Evolutionary conservation across 108 stramenopile genomes (phyloP), one percentile per base, ranked within the genome.

Genomic region (Cyclotella cryptica): DNA sequence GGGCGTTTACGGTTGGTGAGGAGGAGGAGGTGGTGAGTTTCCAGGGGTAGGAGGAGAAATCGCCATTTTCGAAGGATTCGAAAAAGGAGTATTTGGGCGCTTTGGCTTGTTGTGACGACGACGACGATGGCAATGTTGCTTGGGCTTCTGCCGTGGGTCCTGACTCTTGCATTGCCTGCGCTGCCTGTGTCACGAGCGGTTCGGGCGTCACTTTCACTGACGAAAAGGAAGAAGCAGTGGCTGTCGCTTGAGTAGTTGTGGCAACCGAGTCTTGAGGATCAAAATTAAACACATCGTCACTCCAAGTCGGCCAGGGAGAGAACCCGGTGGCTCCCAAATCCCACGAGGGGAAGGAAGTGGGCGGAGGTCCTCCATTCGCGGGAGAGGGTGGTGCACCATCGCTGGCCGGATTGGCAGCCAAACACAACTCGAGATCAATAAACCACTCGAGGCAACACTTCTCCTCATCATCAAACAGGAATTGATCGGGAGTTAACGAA

Each of bases 1-100:
- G 18, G n/a, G 26, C 58, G 8, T 43, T 18, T 5, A 15, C 44
- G n/a, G n/a, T n/a, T n/a, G n/a, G n/a, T 10, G 44, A 46, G 21
- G 24, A 24, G 8, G 64, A 28, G 24, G 39, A 39, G 30, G 80
- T 55, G 51, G 80, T 69, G 29, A 57, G 55, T 5, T 41, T 19
- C 65, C 74, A 70, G 30, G 59, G 52, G 60, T 69, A 40, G 40
- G 45, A 40, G 55, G 66, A 49, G 63, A 82, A 66, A 47, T 66
- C 64, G 21, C 74, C 74, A 9, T 57, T 19, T 63, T 82, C 81
- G 51, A 82, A 82, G n/a, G 81, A 82, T 30, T 82, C 81, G 39
- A 53, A 71, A 21, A 74, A 74, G 62, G 57, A 13, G 19, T 22
- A 49, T 18, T 71, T 21, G 43, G 64, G n/a, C n/a, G n/a, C n/a